phyloP scores from a whole-genome alignment of 2,329 filamentous ascomycete genomes.

The Aurifilum marmelostoma region DNA sequence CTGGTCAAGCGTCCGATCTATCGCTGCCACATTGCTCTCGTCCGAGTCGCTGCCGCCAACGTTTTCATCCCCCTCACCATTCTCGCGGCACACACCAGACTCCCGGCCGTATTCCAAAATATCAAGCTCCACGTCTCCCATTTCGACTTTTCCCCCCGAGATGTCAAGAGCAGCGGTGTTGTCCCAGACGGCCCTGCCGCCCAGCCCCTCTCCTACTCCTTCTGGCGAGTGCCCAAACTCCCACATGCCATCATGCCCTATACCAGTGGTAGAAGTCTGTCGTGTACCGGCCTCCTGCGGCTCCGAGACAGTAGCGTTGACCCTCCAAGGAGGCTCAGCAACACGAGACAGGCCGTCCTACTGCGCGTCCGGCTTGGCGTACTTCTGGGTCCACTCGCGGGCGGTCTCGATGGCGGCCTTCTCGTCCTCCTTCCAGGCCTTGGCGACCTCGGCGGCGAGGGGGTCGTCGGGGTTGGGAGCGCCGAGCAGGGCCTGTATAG shows the following conservation, averaged over 20 bases:
- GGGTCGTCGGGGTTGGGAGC: slow-evolving; percentile 98
- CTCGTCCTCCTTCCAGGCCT: slow-evolving; percentile 97
- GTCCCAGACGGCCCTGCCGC: neutral
- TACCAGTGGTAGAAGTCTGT: neutral
- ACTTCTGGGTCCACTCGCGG: slow-evolving; percentile 85
- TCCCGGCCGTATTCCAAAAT: neutral
- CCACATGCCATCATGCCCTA: neutral
- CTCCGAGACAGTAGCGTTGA: neutral
- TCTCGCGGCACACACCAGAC: neutral
- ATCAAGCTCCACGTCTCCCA: neutral
- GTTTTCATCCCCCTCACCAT: neutral
- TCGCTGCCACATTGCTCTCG: neutral
- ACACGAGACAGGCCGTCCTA: slow-evolving; percentile 13
- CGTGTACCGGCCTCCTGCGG: neutral
- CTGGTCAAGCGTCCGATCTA: neutral
- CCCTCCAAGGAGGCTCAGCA: neutral
- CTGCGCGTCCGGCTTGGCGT: slow-evolving; percentile 55
- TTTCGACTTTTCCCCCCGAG: neutral
- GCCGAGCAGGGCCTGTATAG: slow-evolving; percentile 93
- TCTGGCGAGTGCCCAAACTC: neutral
- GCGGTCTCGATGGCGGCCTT: slow-evolving; percentile 89
- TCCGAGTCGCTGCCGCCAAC: neutral
- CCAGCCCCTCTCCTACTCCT: neutral
- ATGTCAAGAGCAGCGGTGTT: neutral
- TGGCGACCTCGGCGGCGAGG: slow-evolving; percentile 95